Evolutionary conservation across 2,329 filamentous ascomycete species (phyloP), one percentile per base, ranked within the genome.

Genomic region (Ascochyta clinopodiicola): DNA sequence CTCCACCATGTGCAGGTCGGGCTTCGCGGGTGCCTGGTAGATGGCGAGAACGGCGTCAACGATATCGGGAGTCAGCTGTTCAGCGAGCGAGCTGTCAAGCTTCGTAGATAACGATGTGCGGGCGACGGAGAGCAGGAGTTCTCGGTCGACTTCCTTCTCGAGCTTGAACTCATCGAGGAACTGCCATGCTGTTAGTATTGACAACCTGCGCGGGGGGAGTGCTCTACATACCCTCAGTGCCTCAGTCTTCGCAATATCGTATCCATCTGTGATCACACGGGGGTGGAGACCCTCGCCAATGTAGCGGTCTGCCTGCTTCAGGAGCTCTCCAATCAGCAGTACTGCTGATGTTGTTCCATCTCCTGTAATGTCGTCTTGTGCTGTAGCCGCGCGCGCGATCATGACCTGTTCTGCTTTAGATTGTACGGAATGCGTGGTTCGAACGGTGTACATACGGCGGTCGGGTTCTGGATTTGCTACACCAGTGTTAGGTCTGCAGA

Each of bases 311-410:
- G 95, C 95, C 82, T 99, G 95, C 85, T 98, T 99, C 74, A 99
- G 81, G 57, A 99, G 86, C 82, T 99, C 95, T 76, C 95, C 95
- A 46, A 99, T 93, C 75, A 98, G 81, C 69, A 99, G 81, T 47
- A 99, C 95, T 27, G 97, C 94, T 42, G 92, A 97, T 37, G 95
- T 99, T 69, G 95, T 99, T 72, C 95, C 95, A 77, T 99, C 95
- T 72, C 95, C 95, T 68, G 92, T 96, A 69, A 99, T 99, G 72
- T 99, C 95, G 77, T 99, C 95, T 77, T 99, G 94, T 65, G 95
- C 95, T 34, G 95, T 99, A 54, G 95, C 95, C 70, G 94, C 92
- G 73, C 87, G 80, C 60, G 87, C 87, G 71, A 89, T 89, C 85
- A 89, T 88, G 60, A 88, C 82, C 80, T 77, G 63, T n/a, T 3